Evolutionary conservation across 495 filamentous ascomycete species (phyloP).

Genomic region (Penicillium roqueforti): DNA sequence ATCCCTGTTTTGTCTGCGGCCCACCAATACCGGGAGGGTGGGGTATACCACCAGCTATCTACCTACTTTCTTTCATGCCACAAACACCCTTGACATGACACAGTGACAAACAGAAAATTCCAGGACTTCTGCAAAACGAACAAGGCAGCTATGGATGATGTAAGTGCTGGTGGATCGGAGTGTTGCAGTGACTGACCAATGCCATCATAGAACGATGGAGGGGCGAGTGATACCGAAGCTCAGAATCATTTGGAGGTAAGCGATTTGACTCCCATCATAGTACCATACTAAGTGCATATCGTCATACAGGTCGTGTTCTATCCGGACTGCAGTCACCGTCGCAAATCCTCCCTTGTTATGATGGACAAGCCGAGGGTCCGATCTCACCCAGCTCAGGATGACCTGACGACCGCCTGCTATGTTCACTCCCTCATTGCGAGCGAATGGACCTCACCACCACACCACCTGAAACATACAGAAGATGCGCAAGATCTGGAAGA

Average conservation of each 20-base stretch:
- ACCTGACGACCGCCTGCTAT: conserved; percentile 66
- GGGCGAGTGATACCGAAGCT: conserved; percentile 39
- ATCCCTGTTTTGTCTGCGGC: conserved; percentile 3
- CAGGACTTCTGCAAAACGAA: conserved; percentile 19
- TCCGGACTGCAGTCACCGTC: conserved; percentile 63
- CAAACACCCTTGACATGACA: conserved; percentile 14
- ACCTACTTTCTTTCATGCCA: conserved; percentile 21
- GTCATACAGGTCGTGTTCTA: conserved; percentile 67
- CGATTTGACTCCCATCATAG: not conserved
- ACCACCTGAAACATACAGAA: not conserved
- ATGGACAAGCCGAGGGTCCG: conserved; percentile 44
- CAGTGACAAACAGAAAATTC: conserved; percentile 3
- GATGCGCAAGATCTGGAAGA: conserved; percentile 31
- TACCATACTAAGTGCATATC: not conserved
- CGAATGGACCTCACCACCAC: conserved; percentile 33
- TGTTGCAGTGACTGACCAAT: conserved; percentile 15
- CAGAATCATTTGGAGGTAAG: conserved; percentile 49
- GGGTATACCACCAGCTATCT: not conserved
- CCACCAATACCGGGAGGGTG: conserved; percentile 26
- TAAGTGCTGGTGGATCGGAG: conserved; percentile 14
- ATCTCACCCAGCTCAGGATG: conserved; percentile 35
- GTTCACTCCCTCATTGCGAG: conserved; percentile 76
- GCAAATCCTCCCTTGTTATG: conserved; percentile 80
- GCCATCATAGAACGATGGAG: conserved; percentile 30
- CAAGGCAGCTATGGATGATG: conserved; percentile 19